Percentiles rank a stretch among this genome's conserved stretches.
These are phyloP conservation scores for Lactifluus volemus DNA, from an alignment of 768 basidiomycete genomes.

Conservation along the genomic window DNA sequence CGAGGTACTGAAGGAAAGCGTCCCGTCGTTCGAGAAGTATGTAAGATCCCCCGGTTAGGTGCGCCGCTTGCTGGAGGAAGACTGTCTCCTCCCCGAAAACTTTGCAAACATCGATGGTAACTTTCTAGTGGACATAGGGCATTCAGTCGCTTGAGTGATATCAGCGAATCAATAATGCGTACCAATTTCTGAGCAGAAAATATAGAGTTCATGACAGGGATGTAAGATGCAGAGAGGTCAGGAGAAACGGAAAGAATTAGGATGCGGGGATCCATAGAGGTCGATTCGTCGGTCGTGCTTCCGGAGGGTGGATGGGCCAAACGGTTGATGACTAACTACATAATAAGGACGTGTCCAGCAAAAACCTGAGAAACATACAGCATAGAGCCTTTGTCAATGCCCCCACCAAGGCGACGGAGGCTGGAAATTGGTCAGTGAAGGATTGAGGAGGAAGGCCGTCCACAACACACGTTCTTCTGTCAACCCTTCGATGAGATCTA, in stretches of 20 bases:
- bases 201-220: slow-evolving; percentile 98
- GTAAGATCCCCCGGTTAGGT: slow-evolving; percentile 92
- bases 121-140: slow-evolving; percentile 50
- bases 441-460: slow-evolving; percentile 1
- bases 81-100: slow-evolving; percentile 83
- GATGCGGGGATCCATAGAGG: slow-evolving; percentile 47
- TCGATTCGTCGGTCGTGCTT: slow-evolving; percentile 26
- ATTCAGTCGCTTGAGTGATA: background rate
- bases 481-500: slow-evolving; percentile 42
- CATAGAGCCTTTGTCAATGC: slow-evolving; percentile 91
- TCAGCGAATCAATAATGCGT: slow-evolving; percentile 23
- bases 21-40: slow-evolving; percentile 74
- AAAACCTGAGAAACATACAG: slow-evolving; percentile 39
- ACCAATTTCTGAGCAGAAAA: slow-evolving; percentile 98
- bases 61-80: slow-evolving; percentile 95
- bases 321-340: slow-evolving; percentile 60
- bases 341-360: background rate
- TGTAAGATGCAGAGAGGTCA: slow-evolving; percentile 83
- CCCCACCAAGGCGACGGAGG: slow-evolving; percentile 69
- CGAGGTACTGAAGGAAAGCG: slow-evolving; percentile 86
- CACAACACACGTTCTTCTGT: slow-evolving; percentile 43
- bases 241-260: slow-evolving; percentile 87
- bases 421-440: slow-evolving; percentile 26
- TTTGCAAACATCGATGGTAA: slow-evolving; percentile 94
- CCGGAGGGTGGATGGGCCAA: slow-evolving; percentile 32